Percentiles rank a stretch among this genome's conserved stretches.
These are phyloP conservation scores for Castanea crenata DNA, from an alignment of 306 rosid species.

Conservation along the genomic window DNA sequence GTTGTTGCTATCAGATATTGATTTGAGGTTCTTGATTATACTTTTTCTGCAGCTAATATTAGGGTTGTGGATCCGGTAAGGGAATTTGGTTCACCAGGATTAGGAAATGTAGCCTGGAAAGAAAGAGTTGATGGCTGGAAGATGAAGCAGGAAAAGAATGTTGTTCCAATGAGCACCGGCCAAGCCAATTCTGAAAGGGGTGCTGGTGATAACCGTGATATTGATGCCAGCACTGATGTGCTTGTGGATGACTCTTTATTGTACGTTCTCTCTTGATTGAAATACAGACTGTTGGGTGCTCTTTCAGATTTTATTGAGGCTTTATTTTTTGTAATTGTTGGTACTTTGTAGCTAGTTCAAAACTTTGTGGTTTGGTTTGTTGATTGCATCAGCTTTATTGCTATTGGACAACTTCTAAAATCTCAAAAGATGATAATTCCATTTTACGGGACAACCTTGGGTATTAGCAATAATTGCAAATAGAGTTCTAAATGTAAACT, in stretches of 20 bases:
- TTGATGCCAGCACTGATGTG: slow-evolving; percentile 93
- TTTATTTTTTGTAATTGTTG: slow-evolving; percentile 13
- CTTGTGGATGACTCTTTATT: slow-evolving; percentile 79
- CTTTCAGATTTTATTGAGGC: slow-evolving; percentile 10
- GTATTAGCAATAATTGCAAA: neutral
- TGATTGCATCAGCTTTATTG: neutral
- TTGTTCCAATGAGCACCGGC: slow-evolving; percentile 81
- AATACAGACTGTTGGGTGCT: slow-evolving; percentile 14
- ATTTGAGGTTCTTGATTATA: slow-evolving; percentile 22
- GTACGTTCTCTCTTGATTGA: slow-evolving; percentile 43
- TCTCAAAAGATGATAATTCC: no score
- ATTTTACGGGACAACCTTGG: neutral
- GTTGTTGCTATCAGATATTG: slow-evolving; percentile 20
- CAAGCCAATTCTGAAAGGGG: slow-evolving; percentile 96
- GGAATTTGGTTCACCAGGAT: slow-evolving; percentile 54
- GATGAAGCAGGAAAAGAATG: slow-evolving; percentile 93
- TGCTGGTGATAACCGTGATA: slow-evolving; percentile 52
- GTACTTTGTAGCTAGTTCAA: slow-evolving; percentile 3
- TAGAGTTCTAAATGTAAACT: neutral
- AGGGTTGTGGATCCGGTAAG: slow-evolving; percentile 65
- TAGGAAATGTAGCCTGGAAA: slow-evolving; percentile 97
- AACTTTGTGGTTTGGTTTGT: neutral
- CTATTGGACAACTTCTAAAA: neutral
- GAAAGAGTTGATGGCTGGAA: slow-evolving; percentile 99
- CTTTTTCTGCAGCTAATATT: slow-evolving; percentile 58